Evolutionary conservation across 1,139 yeast genomes (phyloP).

Genomic region (Taphrina pruni): DNA sequence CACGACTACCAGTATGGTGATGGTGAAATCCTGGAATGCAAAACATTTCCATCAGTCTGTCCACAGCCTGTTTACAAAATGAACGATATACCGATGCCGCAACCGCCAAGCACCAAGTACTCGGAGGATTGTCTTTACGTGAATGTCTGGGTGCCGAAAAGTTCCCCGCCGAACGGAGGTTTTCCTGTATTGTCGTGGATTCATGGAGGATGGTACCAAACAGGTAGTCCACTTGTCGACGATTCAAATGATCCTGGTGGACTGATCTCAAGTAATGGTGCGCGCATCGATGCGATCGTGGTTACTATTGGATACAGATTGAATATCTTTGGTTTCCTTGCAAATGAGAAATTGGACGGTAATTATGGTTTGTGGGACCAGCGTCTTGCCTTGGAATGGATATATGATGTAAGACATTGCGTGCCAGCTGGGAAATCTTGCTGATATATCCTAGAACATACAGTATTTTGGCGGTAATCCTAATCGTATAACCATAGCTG

Average conservation of each 20-base stretch:
- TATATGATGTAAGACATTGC: slow-evolving; percentile 8
- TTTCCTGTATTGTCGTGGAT: slow-evolving; percentile 56
- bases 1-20: slow-evolving; percentile 21
- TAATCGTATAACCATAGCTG: slow-evolving; percentile 54
- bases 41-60: slow-evolving; percentile 49
- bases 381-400: slow-evolving; percentile 39
- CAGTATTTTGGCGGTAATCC: slow-evolving; percentile 53
- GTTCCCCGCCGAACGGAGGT: slow-evolving; percentile 52
- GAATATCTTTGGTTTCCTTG: slow-evolving; percentile 55
- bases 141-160: slow-evolving; percentile 56
- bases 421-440: neutral
- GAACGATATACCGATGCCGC: slow-evolving; percentile 14
- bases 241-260: slow-evolving; percentile 50
- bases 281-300: slow-evolving; percentile 51
- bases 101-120: slow-evolving; percentile 42
- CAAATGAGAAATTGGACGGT: slow-evolving; percentile 50
- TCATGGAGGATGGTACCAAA: slow-evolving; percentile 53
- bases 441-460: slow-evolving; percentile 48
- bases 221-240: slow-evolving; percentile 52
- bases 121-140: slow-evolving; percentile 54
- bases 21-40: slow-evolving; percentile 12
- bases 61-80: slow-evolving; percentile 51
- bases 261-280: slow-evolving; percentile 48
- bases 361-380: slow-evolving; percentile 55
- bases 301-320: slow-evolving; percentile 55